Base-by-base conservation (phyloP, 352 stramenopile species). In the Phytophthora agathidicida region DNA sequence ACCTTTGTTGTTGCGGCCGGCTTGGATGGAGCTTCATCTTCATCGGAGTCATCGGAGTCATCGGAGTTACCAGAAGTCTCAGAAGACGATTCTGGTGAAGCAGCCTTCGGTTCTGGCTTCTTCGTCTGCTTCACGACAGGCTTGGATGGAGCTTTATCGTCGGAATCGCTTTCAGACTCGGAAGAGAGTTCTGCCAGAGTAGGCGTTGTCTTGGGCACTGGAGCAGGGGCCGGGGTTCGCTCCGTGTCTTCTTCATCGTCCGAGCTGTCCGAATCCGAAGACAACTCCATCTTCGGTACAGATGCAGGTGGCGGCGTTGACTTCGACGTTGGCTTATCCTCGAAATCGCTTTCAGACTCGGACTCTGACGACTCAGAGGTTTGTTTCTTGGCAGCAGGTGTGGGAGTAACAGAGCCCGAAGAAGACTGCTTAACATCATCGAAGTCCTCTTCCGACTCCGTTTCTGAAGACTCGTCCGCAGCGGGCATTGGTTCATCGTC, bases 401-500 rank as follows among this genome's bases (percentile, higher is more conserved):
- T 27, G 9, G 44, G 7, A 5, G 22, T 22, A 3, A 50, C 46
- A 1, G 46, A 7, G 13, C 9, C 20, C 2, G 45, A 46, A 39
- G 48, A 24, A 11, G 44, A 20, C 16, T 33, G 43, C 48, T 75
- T 75, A 3, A 59, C 54, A 49, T 69, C 50, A 8, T 75, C 60
- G 38, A 74, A 74, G 24, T 71, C 65, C 2, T 74, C 65, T 1
- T 74, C 65, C 7, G 60, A 71, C 7, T 71, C 53, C 3, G 44
- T 48, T 35, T 57, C 50, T 10, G 52, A 59, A 22, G 23, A 30
- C 28, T 8, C 10, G 14, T 38, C 10, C 24, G 38, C 27, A 23
- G 22, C 30, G 30, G 45, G 13, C 42, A 62, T 69, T 9, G 37
- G 31, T 22, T 69, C 37, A 28, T 69, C 57, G 17, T 65, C 43